A percentile compares a stretch with the other conserved stretches of the same genome.
These are phyloP conservation scores for Yamadazyma akitaensis DNA, from an alignment of 805 yeast species.

Conservation along the genomic window DNA sequence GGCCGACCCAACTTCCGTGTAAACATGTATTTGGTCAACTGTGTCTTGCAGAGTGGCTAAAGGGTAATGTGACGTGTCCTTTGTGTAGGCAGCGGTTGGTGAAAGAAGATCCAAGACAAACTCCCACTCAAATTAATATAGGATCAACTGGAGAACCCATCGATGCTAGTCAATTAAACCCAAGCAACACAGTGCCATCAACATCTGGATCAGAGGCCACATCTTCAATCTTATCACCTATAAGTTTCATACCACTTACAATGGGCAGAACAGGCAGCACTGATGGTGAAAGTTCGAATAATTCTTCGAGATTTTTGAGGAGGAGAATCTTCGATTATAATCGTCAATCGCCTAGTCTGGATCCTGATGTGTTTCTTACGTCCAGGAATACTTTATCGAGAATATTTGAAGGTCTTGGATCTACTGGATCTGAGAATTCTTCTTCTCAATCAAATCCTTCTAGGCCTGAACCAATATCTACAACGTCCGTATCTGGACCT, in stretches of 20 bases:
- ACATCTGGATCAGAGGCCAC: not conserved
- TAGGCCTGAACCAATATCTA: not conserved
- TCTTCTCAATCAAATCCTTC: not conserved
- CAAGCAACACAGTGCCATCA: not conserved
- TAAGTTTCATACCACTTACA: not conserved
- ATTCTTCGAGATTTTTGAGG: conserved; percentile 5
- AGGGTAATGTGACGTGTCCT: conserved; percentile 74
- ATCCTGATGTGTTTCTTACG: not conserved
- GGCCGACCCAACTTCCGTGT: conserved; percentile 77
- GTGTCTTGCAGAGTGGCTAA: conserved; percentile 86
- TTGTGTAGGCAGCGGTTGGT: conserved; percentile 60
- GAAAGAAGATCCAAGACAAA: not conserved
- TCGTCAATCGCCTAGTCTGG: not conserved
- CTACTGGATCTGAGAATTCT: not conserved
- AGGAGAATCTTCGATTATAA: conserved; percentile 10
- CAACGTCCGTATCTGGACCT: not conserved
- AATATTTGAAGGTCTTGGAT: no score
- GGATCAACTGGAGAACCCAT: not conserved
- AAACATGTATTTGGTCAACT: conserved; percentile 81
- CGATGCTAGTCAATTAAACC: not conserved
- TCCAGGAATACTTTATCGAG: not conserved
- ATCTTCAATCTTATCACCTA: not conserved
- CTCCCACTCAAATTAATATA: not conserved
- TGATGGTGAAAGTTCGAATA: not conserved
- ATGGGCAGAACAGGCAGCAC: not conserved